phyloP scores from a whole-genome alignment of 768 basidiomycete genomes.

The Leucocoprinus leucothites region DNA sequence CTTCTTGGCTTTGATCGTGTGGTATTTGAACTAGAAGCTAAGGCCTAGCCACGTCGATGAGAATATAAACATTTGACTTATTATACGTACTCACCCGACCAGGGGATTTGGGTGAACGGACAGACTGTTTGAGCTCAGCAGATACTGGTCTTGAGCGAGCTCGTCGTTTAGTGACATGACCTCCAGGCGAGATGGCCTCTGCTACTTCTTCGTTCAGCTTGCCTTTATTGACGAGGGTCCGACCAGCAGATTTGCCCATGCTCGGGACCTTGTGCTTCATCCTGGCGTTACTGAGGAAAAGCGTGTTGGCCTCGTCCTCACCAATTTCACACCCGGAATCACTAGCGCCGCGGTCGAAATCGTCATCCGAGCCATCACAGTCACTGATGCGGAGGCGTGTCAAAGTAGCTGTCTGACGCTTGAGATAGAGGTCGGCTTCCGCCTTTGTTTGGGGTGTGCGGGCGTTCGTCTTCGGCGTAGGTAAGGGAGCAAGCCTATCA shows the following conservation, averaged over 20 bases:
- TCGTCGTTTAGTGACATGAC: constrained; percentile 71
- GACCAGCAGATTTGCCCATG: constrained; percentile 11
- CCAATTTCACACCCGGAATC: constrained; percentile 54
- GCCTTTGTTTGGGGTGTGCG: constrained; percentile 52
- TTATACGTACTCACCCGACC: constrained; percentile 31
- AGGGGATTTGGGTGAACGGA: constrained; percentile 41
- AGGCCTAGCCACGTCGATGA: constrained; percentile 4
- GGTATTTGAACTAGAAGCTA: constrained; percentile 8
- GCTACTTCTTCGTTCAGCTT: constrained; percentile 55
- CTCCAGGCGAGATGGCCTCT: constrained; percentile 72
- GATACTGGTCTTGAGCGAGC: constrained; percentile 74
- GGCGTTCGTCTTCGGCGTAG: constrained; percentile 45
- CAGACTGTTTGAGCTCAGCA: constrained; percentile 51
- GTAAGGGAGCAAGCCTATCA: constrained; percentile 53
- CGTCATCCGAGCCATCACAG: constrained; percentile 41
- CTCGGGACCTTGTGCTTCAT: constrained; percentile 20
- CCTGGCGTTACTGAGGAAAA: constrained; percentile 28
- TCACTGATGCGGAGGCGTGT: constrained; percentile 61
- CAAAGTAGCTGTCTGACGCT: constrained; percentile 61
- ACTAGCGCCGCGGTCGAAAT: constrained; percentile 35
- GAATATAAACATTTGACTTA: constrained; percentile 2
- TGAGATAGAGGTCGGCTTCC: constrained; percentile 48
- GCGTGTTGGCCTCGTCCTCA: constrained; percentile 34
- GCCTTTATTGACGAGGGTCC: constrained; percentile 25
- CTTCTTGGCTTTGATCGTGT: constrained; percentile 28